These are phyloP conservation scores for Globisporangium emineosum DNA, from an alignment of 352 stramenopile genomes.

Conservation along the genomic window DNA sequence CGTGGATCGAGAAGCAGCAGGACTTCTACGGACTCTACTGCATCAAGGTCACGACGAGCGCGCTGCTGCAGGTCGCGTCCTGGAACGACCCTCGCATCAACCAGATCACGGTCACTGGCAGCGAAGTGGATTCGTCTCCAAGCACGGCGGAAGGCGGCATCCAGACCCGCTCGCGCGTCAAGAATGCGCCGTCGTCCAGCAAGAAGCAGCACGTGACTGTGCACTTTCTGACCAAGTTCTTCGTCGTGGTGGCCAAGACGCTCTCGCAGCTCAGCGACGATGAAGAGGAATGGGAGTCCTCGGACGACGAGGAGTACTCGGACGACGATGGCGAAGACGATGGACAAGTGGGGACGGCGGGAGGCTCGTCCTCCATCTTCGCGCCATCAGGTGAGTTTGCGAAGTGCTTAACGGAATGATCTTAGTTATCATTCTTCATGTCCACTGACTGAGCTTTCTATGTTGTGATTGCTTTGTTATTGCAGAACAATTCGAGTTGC, in stretches of 20 bases:
- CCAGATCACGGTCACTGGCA: constrained; percentile 59
- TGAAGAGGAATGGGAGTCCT: constrained; percentile 75
- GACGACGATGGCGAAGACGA: constrained; percentile 53
- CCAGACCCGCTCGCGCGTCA: constrained; percentile 59
- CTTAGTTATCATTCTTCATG: neutral
- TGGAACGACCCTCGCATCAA: constrained; percentile 76
- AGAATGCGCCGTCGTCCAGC: constrained; percentile 24
- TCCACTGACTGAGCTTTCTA: neutral
- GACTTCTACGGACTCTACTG: constrained; percentile 84
- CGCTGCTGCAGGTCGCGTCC: constrained; percentile 64
- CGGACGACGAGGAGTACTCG: constrained; percentile 57
- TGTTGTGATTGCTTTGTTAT: constrained; percentile 10
- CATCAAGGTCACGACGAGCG: constrained; percentile 82
- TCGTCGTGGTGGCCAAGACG: constrained; percentile 71
- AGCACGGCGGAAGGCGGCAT: constrained; percentile 22
- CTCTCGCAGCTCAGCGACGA: constrained; percentile 67
- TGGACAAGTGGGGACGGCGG: constrained; percentile 3
- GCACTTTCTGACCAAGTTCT: constrained; percentile 80
- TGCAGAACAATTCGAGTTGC: constrained; percentile 61
- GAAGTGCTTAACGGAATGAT: too few relatives aligned
- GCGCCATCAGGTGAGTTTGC: constrained; percentile 67
- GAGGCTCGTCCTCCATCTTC: constrained; percentile 49
- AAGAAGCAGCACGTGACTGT: constrained; percentile 48
- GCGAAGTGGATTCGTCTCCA: constrained; percentile 28
- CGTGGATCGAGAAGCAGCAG: constrained; percentile 81